Evolutionary conservation across 306 rosid species (phyloP), one percentile per base, ranked within the genome.

Genomic region (Fragaria nilgerrensis): DNA sequence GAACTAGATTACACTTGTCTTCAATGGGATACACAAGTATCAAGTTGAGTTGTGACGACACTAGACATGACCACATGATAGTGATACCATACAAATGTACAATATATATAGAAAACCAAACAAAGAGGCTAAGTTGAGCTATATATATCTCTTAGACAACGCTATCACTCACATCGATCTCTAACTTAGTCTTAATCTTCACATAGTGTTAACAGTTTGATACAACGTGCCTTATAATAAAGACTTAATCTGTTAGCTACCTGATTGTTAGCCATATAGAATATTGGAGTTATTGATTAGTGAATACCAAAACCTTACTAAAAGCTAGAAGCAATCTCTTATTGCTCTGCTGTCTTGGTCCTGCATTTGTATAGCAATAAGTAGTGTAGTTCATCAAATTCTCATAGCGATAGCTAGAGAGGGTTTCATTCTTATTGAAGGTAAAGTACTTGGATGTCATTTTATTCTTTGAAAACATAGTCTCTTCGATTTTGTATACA

Each of bases 41-140:
- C 32, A 29, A 29, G 32, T 75, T 39, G 55, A 71, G 71, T 70
- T 80, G 53, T 82, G 79, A 78, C 25, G 77, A 78, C 25, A 61
- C 44, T 49, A 74, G 80, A 85, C 72, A 56, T 82, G 85, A 82
- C 78, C 78, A 63, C 70, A 55, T 82, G 88, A 85, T 50, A 74
- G 82, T 76, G 86, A 83, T 83, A 25, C 15, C 22, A 52, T 53
- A 59, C 49, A 29, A 29, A 29, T 29, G 52, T 48, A 3, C 27
- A 45, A 62, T 5, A 43, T 48, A 37, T 13, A 52, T 3, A 22
- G 32, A 29, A 29, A 29, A 29, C 32, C 32, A 29, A 29, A 29
- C 32, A 29, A 29, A 29, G 32, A 59, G 45, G 70, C 10, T 22
- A 9, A 25, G 25, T 61, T 12, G 8, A 70, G 65, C n/a, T n/a